These are phyloP conservation scores for Meripilus lineatus DNA, from an alignment of 1,284 basidiomycete genomes.

Conservation along the genomic window DNA sequence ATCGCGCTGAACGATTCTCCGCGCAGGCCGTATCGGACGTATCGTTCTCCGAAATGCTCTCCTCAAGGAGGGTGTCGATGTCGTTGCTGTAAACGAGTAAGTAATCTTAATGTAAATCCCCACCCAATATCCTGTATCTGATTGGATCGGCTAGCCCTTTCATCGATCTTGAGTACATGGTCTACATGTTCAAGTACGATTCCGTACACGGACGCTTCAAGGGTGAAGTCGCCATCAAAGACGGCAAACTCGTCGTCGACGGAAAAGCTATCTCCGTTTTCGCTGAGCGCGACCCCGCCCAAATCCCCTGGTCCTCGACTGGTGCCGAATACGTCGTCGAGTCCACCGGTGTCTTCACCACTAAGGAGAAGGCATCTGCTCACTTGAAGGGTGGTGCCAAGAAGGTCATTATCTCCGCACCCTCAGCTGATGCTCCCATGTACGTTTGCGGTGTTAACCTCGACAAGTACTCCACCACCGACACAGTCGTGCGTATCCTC, in stretches of 20 bases:
- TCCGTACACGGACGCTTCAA: conserved; percentile 97
- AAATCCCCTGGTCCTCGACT: conserved; percentile 80
- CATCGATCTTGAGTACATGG: conserved; percentile 96
- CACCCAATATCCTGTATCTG: conserved; percentile 10
- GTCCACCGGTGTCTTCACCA: conserved; percentile 99
- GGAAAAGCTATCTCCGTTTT: conserved; percentile 80
- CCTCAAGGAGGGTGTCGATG: conserved; percentile 68
- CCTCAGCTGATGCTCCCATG: conserved; percentile 99
- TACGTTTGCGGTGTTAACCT: conserved; percentile 97
- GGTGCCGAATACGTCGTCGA: conserved; percentile 96
- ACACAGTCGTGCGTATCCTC: conserved; percentile 67
- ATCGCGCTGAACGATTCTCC: neutral
- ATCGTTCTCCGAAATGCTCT: conserved; percentile 97
- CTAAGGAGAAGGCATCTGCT: conserved; percentile 81
- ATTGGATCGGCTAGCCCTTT: conserved; percentile 75
- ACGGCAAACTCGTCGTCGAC: conserved; percentile 89
- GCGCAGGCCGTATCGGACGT: conserved; percentile 88
- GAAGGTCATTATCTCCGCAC: conserved; percentile 99
- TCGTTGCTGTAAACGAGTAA: conserved; percentile 90
- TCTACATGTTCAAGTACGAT: conserved; percentile 99
- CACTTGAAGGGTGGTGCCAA: conserved; percentile 99
- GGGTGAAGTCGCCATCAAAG: conserved; percentile 79
- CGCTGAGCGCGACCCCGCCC: conserved; percentile 83
- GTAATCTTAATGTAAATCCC: conserved; percentile 27
- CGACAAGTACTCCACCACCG: conserved; percentile 87